phyloP scores from a whole-genome alignment of 768 basidiomycete genomes.

The Flagelloscypha sp. region DNA sequence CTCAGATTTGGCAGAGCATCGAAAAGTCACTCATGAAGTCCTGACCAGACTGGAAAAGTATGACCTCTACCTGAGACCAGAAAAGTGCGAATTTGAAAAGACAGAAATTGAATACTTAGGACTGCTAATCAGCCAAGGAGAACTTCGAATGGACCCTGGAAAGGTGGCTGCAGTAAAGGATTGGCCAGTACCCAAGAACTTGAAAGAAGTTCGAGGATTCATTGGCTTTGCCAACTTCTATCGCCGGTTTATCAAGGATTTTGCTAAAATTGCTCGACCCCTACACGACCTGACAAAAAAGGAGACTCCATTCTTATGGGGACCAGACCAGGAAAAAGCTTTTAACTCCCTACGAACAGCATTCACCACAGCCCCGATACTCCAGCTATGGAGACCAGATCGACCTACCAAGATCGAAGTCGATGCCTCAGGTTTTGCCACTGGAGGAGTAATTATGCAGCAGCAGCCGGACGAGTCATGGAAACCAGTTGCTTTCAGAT shows the following conservation, averaged over 20 bases:
- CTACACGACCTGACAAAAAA: conserved; percentile 9
- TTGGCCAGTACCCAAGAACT: conserved; percentile 18
- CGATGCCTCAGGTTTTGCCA: conserved; percentile 10
- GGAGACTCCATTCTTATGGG: conserved; percentile 3
- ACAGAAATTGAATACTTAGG: conserved; percentile 12
- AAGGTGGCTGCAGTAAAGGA: conserved; percentile 19
- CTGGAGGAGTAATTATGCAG: conserved; percentile 12
- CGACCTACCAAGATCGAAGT: conserved; percentile 4
- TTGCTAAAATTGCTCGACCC: conserved; percentile 10
- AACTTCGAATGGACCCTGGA: conserved; percentile 18
- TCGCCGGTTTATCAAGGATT: conserved; percentile 12
- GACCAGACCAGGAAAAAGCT: neutral
- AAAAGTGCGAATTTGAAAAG: conserved; percentile 16
- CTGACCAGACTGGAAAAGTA: conserved; percentile 9
- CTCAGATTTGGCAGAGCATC: conserved; percentile 8
- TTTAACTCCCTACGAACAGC: conserved; percentile 12
- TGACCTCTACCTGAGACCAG: conserved; percentile 13
- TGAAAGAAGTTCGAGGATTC: conserved; percentile 20
- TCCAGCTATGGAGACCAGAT: conserved; percentile 3
- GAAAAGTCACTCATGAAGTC: conserved; percentile 2
- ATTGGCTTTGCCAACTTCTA: conserved; percentile 21
- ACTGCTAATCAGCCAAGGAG: conserved; percentile 9
- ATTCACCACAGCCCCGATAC: conserved; percentile 10
- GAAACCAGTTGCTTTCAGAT: conserved; percentile 23
- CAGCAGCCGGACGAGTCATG: conserved; percentile 5